Conservation (phyloP, 2,329 filamentous ascomycete species). For the Cladosporium austrohemisphaericum region DNA sequence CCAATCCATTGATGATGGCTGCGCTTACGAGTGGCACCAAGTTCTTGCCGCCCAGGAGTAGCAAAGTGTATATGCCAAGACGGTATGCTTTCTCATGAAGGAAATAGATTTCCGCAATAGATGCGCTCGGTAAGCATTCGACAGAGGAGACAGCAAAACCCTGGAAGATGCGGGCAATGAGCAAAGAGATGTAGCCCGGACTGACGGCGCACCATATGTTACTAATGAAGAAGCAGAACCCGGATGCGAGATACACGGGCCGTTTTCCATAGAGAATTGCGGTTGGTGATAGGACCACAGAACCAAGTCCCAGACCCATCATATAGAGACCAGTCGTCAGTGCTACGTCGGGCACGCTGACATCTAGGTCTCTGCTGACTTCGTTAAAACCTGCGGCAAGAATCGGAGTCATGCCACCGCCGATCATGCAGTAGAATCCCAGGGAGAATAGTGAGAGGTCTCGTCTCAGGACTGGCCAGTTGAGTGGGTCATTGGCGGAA, state of each 20-base stretch:
- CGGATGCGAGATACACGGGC: conserved; percentile 77
- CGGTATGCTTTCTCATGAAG: conserved; percentile 90
- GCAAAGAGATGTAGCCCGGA: conserved; percentile 72
- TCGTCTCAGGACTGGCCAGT: conserved; percentile 80
- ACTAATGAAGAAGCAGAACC: conserved; percentile 71
- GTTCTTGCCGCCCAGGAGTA: conserved; percentile 82
- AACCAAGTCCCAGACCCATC: conserved; percentile 85
- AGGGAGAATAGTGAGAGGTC: conserved; percentile 76
- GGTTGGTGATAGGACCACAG: conserved; percentile 79
- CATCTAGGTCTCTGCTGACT: conserved; percentile 63
- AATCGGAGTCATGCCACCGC: conserved; percentile 86
- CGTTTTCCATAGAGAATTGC: conserved; percentile 89
- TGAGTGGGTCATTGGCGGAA: conserved; percentile 83
- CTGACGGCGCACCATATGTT: conserved; percentile 84
- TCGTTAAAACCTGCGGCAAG: conserved; percentile 85
- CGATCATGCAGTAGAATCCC: conserved; percentile 89
- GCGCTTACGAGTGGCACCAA: conserved; percentile 83
- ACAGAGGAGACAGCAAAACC: conserved; percentile 85
- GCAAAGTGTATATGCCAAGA: conserved; percentile 85
- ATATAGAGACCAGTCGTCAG: conserved; percentile 91
- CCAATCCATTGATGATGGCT: conserved; percentile 69
- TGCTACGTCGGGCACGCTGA: conserved; percentile 69
- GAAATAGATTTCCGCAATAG: conserved; percentile 94
- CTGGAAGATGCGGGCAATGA: conserved; percentile 79
- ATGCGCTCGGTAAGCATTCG: conserved; percentile 88